Evolutionary conservation across 352 stramenopile species (phyloP).

Genomic region (Phytophthora nicotianae): DNA sequence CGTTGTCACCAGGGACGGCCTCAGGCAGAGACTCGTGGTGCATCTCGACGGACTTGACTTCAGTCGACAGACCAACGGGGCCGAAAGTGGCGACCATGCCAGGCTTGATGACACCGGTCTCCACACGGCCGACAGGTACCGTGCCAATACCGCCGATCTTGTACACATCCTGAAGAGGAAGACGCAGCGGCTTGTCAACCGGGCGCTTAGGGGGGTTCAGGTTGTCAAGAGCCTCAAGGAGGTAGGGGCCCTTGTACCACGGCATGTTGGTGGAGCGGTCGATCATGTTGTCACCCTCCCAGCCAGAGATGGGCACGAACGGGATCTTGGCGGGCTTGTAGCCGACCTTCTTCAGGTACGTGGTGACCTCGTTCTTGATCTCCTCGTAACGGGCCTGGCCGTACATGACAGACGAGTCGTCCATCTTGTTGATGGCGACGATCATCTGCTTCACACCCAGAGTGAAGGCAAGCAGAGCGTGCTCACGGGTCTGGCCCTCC

Average conservation of each 20-base stretch:
- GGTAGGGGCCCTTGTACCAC: conserved; percentile 95
- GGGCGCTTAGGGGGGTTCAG: conserved; percentile 92
- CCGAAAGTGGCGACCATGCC: conserved; percentile 94
- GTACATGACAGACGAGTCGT: conserved; percentile 95
- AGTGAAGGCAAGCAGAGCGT: conserved; percentile 96
- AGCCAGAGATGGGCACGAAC: conserved; percentile 98
- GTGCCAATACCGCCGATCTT: conserved; percentile 98
- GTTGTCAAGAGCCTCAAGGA: conserved; percentile 94
- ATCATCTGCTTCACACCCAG: conserved; percentile 98
- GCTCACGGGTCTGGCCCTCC: conserved; percentile 95
- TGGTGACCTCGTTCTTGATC: conserved; percentile 93
- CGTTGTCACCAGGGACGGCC: conserved; percentile 94
- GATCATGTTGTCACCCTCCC: conserved; percentile 97
- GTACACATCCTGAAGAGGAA: conserved; percentile 97
- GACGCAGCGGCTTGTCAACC: conserved; percentile 94
- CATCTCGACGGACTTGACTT: conserved; percentile 97
- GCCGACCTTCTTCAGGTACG: conserved; percentile 96
- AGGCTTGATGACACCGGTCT: conserved; percentile 96
- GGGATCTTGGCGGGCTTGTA: conserved; percentile 96
- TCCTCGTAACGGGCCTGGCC: conserved; percentile 93
- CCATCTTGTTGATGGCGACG: conserved; percentile 99
- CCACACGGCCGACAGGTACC: conserved; percentile 96
- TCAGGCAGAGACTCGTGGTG: conserved; percentile 94
- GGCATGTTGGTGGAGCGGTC: conserved; percentile 94
- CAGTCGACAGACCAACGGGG: conserved; percentile 87